phyloP scores from a whole-genome alignment of 2,329 filamentous ascomycete species.

The Xylaria sp. region DNA sequence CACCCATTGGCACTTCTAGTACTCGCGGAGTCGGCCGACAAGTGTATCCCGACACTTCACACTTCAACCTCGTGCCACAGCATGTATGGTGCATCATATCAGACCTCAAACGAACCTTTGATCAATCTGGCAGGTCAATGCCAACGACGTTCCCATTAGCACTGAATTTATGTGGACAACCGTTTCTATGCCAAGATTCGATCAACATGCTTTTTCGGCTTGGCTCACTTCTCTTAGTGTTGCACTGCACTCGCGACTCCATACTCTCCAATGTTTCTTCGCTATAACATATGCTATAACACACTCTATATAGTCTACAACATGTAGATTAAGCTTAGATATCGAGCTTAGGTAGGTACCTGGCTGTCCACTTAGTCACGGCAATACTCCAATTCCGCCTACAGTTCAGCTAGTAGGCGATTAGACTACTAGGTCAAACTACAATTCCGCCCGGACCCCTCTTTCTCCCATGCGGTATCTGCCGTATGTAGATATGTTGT shows the following conservation, averaged over 20 bases:
- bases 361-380: no score
- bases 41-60: background rate
- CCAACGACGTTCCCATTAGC: background rate
- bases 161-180: conserved; percentile 2
- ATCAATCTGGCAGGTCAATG: conserved; percentile 29
- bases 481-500: background rate
- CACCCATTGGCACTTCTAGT: background rate
- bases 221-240: background rate
- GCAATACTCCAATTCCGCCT: no score
- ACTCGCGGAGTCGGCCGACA: conserved; percentile 23
- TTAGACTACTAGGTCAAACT: background rate
- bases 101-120: conserved; percentile 7
- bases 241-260: background rate
- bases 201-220: background rate
- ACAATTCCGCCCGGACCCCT: no score
- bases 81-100: conserved; percentile 15
- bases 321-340: background rate
- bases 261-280: background rate
- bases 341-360: background rate
- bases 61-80: background rate
- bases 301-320: background rate
- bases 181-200: conserved; percentile 26
- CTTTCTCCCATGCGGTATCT: background rate
- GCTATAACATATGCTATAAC: background rate
- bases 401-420: background rate